Evolutionary conservation across 2,329 filamentous ascomycete species (phyloP).

Genomic region (Xylaria sp.): DNA sequence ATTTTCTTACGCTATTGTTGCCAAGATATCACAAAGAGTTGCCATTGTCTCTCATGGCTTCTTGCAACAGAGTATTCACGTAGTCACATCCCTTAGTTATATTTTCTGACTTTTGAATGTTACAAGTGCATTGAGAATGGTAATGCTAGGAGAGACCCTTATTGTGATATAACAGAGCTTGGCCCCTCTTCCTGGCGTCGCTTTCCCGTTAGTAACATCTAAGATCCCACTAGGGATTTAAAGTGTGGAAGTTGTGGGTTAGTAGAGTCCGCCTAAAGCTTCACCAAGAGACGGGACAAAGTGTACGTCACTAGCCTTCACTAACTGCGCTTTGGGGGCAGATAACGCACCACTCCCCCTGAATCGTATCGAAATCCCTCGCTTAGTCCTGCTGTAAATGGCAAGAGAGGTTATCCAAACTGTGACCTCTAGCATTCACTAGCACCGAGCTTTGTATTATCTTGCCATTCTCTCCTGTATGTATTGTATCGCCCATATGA

Average conservation of each 20-base stretch:
- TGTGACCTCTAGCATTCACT: not conserved
- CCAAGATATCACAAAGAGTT: not conserved
- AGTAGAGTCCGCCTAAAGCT: not conserved
- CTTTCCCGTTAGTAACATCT: not conserved
- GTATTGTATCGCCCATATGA: not conserved
- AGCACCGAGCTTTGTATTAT: not conserved
- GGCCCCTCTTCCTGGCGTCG: not conserved
- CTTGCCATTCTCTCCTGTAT: not conserved
- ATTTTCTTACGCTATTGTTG: not conserved
- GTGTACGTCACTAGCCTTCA: not conserved
- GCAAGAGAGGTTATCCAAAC: not conserved
- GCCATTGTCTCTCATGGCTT: not conserved
- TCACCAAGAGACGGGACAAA: not conserved
- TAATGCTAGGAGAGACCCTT: not conserved
- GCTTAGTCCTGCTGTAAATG: not conserved
- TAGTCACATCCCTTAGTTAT: not conserved
- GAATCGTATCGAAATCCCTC: not conserved
- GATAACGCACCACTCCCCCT: not conserved
- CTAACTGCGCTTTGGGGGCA: not conserved
- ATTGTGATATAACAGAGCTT: not conserved
- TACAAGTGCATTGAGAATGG: no score
- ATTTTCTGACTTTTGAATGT: not conserved
- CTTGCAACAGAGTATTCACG: not conserved
- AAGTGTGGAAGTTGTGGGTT: constrained; percentile 9
- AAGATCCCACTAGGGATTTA: not conserved